Percentiles rank a stretch among this genome's conserved stretches.
phyloP scores from a whole-genome alignment of 805 yeast genomes.

The Metschnikowia arizonensis region DNA sequence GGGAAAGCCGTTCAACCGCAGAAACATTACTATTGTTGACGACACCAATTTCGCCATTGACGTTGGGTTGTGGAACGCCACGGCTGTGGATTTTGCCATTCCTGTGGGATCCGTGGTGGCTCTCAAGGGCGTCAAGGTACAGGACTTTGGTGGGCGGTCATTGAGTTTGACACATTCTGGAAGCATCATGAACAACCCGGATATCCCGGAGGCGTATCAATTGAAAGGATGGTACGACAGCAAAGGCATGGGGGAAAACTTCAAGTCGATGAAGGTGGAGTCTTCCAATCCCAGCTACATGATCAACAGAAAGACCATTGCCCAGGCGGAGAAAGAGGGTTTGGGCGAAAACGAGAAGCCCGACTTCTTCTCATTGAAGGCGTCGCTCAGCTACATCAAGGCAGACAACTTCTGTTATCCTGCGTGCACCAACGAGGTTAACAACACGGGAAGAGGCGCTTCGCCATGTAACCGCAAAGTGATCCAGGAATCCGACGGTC shows the following conservation, averaged over 20 bases:
- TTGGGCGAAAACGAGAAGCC: conserved; percentile 74
- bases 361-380: conserved; percentile 74
- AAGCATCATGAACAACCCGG: conserved; percentile 75
- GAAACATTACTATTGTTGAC: conserved; percentile 85
- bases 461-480: conserved; percentile 75
- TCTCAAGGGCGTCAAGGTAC: conserved; percentile 82
- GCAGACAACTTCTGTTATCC: conserved; percentile 83
- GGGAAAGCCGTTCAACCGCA: conserved; percentile 87
- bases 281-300: conserved; percentile 28
- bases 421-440: conserved; percentile 64
- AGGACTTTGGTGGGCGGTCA: conserved; percentile 84
- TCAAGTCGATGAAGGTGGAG: conserved; percentile 59
- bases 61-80: conserved; percentile 87
- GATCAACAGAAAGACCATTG: conserved; percentile 61
- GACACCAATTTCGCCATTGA: conserved; percentile 70
- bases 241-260: conserved; percentile 60
- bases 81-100: conserved; percentile 71
- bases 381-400: conserved; percentile 65
- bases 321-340: conserved; percentile 59
- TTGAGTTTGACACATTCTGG: conserved; percentile 79
- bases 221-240: conserved; percentile 95
- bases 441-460: conserved; percentile 27
- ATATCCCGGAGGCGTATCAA: conserved; percentile 78
- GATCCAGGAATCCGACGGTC: conserved; percentile 60
- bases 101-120: conserved; percentile 85